Evolutionary conservation across 495 filamentous ascomycete genomes (phyloP).

Genomic region (Usnea hakonensis): DNA sequence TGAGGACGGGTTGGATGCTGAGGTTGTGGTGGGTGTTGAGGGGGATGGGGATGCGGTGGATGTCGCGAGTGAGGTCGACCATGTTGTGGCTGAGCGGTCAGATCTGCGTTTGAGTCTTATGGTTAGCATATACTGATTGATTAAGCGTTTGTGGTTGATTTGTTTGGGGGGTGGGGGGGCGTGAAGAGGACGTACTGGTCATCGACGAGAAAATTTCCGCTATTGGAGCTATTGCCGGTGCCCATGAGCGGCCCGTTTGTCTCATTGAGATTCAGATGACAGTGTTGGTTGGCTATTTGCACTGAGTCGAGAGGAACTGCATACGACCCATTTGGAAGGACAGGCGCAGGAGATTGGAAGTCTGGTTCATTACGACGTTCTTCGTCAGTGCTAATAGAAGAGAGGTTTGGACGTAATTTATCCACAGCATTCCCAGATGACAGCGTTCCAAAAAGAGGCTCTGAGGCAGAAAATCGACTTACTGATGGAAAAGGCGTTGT

Average conservation of each 20-base stretch:
- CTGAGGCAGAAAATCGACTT: neutral
- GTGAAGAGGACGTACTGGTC: neutral
- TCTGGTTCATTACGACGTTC: neutral
- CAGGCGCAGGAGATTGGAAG: neutral
- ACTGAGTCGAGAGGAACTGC: neutral
- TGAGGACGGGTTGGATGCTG: neutral
- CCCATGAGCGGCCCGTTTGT: neutral
- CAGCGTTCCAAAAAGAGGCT: too few relatives aligned
- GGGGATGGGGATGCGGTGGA: neutral
- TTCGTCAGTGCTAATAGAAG: neutral
- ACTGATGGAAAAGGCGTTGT: neutral
- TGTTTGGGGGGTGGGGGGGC: neutral
- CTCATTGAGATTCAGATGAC: neutral
- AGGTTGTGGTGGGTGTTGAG: neutral
- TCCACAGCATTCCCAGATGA: too few relatives aligned
- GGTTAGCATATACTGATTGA: neutral
- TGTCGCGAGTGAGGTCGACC: neutral
- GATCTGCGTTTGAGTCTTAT: neutral
- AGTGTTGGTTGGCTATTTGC: neutral
- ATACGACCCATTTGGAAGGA: neutral
- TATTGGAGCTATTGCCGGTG: neutral
- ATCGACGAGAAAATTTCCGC: neutral
- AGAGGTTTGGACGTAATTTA: too few relatives aligned
- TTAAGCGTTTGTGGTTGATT: too few relatives aligned
- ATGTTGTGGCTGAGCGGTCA: neutral